Base-by-base conservation (phyloP, 2,329 filamentous ascomycete genomes). In the Fusarium nelsonii region DNA sequence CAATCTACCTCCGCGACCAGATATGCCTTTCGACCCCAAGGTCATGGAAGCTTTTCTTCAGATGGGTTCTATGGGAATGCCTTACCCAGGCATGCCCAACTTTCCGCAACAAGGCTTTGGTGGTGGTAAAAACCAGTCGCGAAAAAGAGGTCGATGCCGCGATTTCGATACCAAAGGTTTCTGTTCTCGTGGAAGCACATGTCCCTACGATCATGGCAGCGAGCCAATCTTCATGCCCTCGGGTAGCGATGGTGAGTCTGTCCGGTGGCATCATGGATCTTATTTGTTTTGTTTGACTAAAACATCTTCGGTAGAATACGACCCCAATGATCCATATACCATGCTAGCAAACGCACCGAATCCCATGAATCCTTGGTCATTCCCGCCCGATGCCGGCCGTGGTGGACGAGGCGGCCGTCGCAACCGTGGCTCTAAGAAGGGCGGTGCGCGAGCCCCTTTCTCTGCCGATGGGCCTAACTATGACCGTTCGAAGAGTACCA, bases 101-200 rank as follows among this genome's bases (percentile, higher is more conserved):
- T 71, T 82, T 77, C 67, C 79, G 71, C 71, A 67, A 28, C 69
- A 67, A 14, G 73, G 78, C 20, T 68, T 72, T 28, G 64, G 62
- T 16, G 70, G 69, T n/a, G 63, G 55, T 14, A 69, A 58, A 54
- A 68, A 34, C 59, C 73, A 76, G 40, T 75, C 74, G 39, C 80
- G 79, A 58, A 81, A 77, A 49, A 82, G 79, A 66, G 78, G 83
- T 58, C 83, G 87, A 60, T 94, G 92, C 74, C 84, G 86, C 59
- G 90, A 93, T 76, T 93, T 91, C 72, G 90, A 93, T 60, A 87
- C 81, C 2, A 92, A 92, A 70, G 92, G 92, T 0, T 92, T 87
- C 73, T 94, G 92, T 74, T 84, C 88, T 8, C 82, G 88, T 39
- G 91, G 91, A 4, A 87, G 83, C 71, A 85, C 84, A 23, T 94